phyloP scores from a whole-genome alignment of 148 eudicot genomes.

The Vaccinium darrowii region DNA sequence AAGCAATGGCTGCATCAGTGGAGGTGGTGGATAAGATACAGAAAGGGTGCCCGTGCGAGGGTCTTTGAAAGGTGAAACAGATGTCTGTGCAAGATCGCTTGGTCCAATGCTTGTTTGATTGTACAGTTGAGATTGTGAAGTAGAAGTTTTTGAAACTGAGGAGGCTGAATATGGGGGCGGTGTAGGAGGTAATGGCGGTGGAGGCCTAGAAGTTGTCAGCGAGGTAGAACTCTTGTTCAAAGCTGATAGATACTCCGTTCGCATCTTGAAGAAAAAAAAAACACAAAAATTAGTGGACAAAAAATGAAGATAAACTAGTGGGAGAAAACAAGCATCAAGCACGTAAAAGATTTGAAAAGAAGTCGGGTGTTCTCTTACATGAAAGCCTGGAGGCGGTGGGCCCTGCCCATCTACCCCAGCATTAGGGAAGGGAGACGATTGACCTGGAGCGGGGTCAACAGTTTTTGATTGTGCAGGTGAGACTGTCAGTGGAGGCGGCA shows the following conservation, averaged over 20 bases:
- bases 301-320: neutral
- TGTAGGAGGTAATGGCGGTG: conserved; percentile 93
- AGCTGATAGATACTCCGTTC: conserved; percentile 45
- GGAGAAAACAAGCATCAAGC: conserved; percentile 8
- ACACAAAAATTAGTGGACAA: neutral
- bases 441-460: conserved; percentile 41
- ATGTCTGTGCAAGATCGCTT: conserved; percentile 50
- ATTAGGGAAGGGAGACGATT: conserved; percentile 48
- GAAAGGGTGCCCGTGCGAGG: conserved; percentile 31
- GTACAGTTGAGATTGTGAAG: conserved; percentile 51
- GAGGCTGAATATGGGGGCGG: conserved; percentile 76
- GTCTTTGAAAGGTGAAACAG: conserved; percentile 29
- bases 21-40: conserved; percentile 49
- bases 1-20: conserved; percentile 50
- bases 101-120: conserved; percentile 47
- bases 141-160: conserved; percentile 33
- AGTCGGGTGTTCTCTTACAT: conserved; percentile 45
- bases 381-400: conserved; percentile 42
- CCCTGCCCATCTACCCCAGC: conserved; percentile 54
- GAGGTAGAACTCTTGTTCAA: conserved; percentile 36
- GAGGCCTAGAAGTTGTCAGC: conserved; percentile 48
- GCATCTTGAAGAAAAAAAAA: conserved; percentile 47
- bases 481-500: conserved; percentile 76
- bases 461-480: conserved; percentile 53
- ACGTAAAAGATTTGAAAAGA: conserved; percentile 4